Conservation (phyloP, 495 filamentous ascomycete genomes). For the Hyaloscypha variabilis region DNA sequence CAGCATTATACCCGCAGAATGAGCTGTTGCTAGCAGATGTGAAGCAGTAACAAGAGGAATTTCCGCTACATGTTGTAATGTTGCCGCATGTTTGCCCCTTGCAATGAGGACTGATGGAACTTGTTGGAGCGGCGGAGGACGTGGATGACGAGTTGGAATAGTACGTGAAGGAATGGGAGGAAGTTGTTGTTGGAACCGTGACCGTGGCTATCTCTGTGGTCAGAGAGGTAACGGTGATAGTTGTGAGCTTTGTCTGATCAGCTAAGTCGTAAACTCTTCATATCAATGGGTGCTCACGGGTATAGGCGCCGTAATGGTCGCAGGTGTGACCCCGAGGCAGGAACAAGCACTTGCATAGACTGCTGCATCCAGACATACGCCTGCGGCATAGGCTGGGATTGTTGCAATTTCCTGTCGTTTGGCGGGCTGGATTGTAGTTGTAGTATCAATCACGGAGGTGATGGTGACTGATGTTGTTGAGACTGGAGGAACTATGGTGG, state of each 20-base stretch:
- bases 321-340: slow-evolving; percentile 28
- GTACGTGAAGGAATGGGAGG: neutral
- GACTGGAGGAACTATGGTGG: slow-evolving; percentile 1
- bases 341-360: slow-evolving; percentile 34
- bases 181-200: neutral
- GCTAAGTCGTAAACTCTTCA: neutral
- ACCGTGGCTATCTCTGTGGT: neutral
- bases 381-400: slow-evolving; percentile 20
- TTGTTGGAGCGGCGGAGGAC: slow-evolving; percentile 4
- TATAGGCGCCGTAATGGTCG: slow-evolving; percentile 11
- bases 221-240: slow-evolving; percentile 1
- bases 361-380: slow-evolving; percentile 5
- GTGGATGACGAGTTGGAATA: slow-evolving; percentile 3
- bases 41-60: slow-evolving; percentile 20
- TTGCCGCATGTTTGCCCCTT: slow-evolving; percentile 11
- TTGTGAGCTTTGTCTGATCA: slow-evolving; percentile 5
- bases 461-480: neutral
- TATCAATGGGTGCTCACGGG: slow-evolving; percentile 4
- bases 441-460: neutral
- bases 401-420: neutral
- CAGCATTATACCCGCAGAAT: slow-evolving; percentile 15
- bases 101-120: neutral
- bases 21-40: slow-evolving; percentile 5
- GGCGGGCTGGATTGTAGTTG: neutral
- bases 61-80: slow-evolving; percentile 15